phyloP scores from a whole-genome alignment of 2,329 filamentous ascomycete genomes.

The Paraphoma chrysanthemicola region DNA sequence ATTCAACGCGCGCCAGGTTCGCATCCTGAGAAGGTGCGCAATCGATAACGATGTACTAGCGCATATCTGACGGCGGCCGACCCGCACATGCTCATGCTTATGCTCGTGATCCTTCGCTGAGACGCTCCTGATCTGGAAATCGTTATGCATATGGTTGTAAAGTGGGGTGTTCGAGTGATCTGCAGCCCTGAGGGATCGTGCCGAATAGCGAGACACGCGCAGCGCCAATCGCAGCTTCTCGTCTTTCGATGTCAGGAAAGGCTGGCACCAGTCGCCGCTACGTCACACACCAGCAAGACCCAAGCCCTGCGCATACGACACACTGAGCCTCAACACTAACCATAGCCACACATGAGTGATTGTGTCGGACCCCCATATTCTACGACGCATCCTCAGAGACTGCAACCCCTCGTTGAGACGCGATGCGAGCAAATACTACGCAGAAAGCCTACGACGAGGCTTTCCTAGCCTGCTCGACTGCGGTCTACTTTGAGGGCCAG shows the following conservation, averaged over 20 bases:
- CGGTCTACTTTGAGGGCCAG: constrained; percentile 94
- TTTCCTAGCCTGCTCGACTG: constrained; percentile 92
- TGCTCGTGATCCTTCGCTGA: constrained; percentile 14
- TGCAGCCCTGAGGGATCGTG: not conserved
- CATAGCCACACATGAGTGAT: constrained; percentile 13
- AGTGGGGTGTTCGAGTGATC: not conserved
- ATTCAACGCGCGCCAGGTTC: constrained; percentile 3
- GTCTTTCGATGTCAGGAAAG: constrained; percentile 15
- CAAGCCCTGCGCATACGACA: constrained; percentile 28
- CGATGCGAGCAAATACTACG: constrained; percentile 70
- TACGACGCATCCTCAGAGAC: constrained; percentile 8
- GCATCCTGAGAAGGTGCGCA: constrained; percentile 28
- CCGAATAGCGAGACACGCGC: constrained; percentile 11
- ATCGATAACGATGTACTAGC: constrained; percentile 39
- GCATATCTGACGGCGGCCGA: constrained; percentile 23
- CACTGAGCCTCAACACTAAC: constrained; percentile 25
- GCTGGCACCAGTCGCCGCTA: constrained; percentile 28
- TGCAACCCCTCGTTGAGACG: constrained; percentile 11
- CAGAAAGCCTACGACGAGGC: constrained; percentile 99
- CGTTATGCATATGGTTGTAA: no score
- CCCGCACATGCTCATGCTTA: constrained; percentile 28
- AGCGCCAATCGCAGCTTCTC: constrained; percentile 10
- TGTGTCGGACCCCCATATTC: constrained; percentile 53
- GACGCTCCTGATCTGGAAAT: not conserved
- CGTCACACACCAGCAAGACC: constrained; percentile 39